Evolutionary conservation across 495 filamentous ascomycete genomes (phyloP).

Genomic region (Hypomontagnella submonticulosa): DNA sequence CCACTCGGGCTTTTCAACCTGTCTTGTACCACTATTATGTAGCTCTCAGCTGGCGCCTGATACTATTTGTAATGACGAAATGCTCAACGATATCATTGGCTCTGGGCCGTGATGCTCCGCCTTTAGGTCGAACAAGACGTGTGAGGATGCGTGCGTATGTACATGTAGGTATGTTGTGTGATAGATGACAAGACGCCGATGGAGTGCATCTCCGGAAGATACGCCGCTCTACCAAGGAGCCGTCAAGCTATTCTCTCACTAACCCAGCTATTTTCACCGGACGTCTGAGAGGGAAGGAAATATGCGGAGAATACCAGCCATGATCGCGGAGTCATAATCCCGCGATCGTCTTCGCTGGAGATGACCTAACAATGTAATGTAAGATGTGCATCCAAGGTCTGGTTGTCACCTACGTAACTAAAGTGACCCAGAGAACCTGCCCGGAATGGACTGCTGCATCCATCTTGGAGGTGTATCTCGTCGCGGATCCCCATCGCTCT

Average conservation of each 20-base stretch:
- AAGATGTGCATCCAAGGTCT: constrained; percentile 14
- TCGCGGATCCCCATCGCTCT: constrained; percentile 22
- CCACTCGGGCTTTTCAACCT: constrained; percentile 6
- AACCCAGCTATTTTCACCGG: constrained; percentile 1
- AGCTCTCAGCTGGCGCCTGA: constrained; percentile 13
- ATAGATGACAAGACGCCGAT: constrained; percentile 19
- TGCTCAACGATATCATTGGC: constrained; percentile 5
- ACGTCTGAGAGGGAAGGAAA: constrained; percentile 4
- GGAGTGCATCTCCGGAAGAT: constrained; percentile 22
- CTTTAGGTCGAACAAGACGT: not conserved
- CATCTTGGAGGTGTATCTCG: constrained; percentile 14
- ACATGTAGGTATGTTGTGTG: constrained; percentile 7
- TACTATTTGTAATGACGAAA: constrained; percentile 28
- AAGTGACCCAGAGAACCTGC: constrained; percentile 25
- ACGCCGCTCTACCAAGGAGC: constrained; percentile 13
- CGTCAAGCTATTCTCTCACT: constrained; percentile 1
- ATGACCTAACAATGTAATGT: constrained; percentile 7
- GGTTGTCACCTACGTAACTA: constrained; percentile 5
- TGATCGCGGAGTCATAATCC: constrained; percentile 27
- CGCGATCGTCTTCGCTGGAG: constrained; percentile 20
- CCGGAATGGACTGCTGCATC: constrained; percentile 28
- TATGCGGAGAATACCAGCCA: constrained; percentile 24
- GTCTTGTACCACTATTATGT: not conserved
- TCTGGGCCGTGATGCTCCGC: not conserved
- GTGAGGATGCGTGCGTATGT: constrained; percentile 13